Base-by-base conservation (phyloP, 129 eudicot genomes). In the Centaurea solstitialis region DNA sequence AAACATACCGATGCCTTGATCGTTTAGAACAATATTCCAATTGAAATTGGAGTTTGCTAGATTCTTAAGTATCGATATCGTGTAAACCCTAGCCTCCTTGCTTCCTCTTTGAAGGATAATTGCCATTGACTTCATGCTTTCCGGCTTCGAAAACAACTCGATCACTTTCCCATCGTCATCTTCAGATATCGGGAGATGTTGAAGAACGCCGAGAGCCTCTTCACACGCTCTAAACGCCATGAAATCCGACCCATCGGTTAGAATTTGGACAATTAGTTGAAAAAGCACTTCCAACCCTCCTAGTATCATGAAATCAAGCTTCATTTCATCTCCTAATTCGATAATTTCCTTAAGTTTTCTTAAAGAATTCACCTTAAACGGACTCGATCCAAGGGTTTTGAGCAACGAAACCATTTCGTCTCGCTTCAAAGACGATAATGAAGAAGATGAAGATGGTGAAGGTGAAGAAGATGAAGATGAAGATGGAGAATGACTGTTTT, bases 81-180 rank as follows among this genome's bases (percentile, higher is more conserved):
- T 68, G 85, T 82, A 84, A 71, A 91, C 80, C 61, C 98, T 84
- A 22, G 96, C 89, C 1, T 93, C 91, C 13, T 84, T 84, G 45
- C 96, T 89, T 17, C 98, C 98, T 9, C 94, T 86, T 76, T 89
- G 93, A 35, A 93, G 94, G 81, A 93, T 83, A 24, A 87, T 78
- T 10, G 89, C 88, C 88, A 93, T 82, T 24, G 94, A 62, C 18
- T 86, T 91, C 86, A 87, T 84, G 75, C 87, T 84, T 37, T 87
- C 93, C 0, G 93, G 94, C 59, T 81, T 86, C 26, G 92, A 85
- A 62, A 91, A 71, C 0, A 91, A 15, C 65, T 74, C 68, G 9
- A 80, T 24, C 7, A 69, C 86, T 43, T 77, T 83, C 5, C 40
- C 79, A 5, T 93, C 91, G 18, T 93, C 91, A 45, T 87, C 92